phyloP scores from a whole-genome alignment of 116 monocot genomes.

The Posidonia oceanica region DNA sequence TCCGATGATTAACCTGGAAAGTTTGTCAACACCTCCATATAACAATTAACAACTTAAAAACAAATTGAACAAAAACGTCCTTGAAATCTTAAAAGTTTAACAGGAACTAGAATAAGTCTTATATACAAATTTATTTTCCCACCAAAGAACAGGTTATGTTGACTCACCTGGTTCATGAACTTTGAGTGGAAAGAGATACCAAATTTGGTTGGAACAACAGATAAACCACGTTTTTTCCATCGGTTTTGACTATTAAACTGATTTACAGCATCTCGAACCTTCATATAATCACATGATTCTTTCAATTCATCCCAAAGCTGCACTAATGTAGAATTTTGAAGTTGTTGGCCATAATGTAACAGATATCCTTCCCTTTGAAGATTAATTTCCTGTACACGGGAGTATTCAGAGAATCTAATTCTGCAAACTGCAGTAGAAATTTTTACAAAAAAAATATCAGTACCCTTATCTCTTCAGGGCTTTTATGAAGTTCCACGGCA shows the following conservation, averaged over 20 bases:
- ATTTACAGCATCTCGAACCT: conserved; percentile 36
- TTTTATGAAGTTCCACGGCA: conserved; percentile 71
- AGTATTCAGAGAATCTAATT: neutral
- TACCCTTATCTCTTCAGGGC: conserved; percentile 90
- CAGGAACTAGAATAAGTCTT: too few species aligned
- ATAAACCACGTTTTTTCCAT: conserved; percentile 87
- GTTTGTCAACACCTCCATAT: too few species aligned
- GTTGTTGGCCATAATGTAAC: conserved; percentile 71
- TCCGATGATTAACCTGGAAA: too few species aligned
- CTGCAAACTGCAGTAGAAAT: neutral
- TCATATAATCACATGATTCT: conserved; percentile 52
- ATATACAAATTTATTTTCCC: too few species aligned
- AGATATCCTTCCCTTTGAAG: conserved; percentile 68
- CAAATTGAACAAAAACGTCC: too few species aligned
- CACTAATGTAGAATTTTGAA: conserved; percentile 57
- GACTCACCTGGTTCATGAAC: conserved; percentile 77
- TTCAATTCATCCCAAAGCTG: conserved; percentile 79
- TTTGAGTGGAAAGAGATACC: conserved; percentile 90
- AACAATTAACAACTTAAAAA: too few species aligned
- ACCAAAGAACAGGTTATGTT: neutral
- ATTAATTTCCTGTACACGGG: conserved; percentile 58
- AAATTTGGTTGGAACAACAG: conserved; percentile 94
- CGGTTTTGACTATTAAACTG: conserved; percentile 62
- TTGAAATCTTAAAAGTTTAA: too few species aligned
- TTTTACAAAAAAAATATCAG: neutral